Evolutionary conservation across 352 stramenopile species (phyloP), one percentile per base, ranked within the genome.

Genomic region (Phytophthora constricta): DNA sequence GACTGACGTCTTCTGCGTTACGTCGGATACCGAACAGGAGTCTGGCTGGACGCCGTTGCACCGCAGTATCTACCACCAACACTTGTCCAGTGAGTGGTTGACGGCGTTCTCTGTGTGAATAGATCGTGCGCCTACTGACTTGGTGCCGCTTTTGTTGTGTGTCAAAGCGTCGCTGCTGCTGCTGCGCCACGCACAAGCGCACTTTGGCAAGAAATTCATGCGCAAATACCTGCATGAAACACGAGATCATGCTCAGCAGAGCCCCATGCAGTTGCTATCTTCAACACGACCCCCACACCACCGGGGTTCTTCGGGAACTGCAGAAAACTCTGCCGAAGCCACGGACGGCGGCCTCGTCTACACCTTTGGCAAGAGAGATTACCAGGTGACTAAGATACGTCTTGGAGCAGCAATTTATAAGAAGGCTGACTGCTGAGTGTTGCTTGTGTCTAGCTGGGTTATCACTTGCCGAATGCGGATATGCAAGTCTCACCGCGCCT

Each of bases 331-430:
- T 11, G 42, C 48, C 14, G 22, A 59, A 16, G 17, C 27, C 9
- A 17, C 34, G 46, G 58, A 47, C 11, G 72, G 70, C 8, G 86
- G 84, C 0, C 72, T 87, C 49, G 80, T 95, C 17, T 95, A 91
- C 67, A 95, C 85, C 9, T 95, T 93, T 45, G 87, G 87, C 56
- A 95, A 93, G 74, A 79, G 83, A 39, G 87, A 95, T 54, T 95
- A 92, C 41, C 87, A 92, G 83, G 86, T 93, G 56, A 28, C 31
- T 14, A 26, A 20, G 43, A 5, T 23, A 37, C 7, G 19, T 31
- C 5, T 50, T 27, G 17, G 26, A 23, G 31, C 46, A n/a, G 20
- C 16, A 19, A 34, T 48, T 41, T 39, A 70, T 14, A 70, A 39
- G 19, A 11, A 31, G 33, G 25, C 47, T 50, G 19, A 34, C 26